Evolutionary conservation across 2,329 filamentous ascomycete species (phyloP).

Genomic region (Helminthosporium solani): DNA sequence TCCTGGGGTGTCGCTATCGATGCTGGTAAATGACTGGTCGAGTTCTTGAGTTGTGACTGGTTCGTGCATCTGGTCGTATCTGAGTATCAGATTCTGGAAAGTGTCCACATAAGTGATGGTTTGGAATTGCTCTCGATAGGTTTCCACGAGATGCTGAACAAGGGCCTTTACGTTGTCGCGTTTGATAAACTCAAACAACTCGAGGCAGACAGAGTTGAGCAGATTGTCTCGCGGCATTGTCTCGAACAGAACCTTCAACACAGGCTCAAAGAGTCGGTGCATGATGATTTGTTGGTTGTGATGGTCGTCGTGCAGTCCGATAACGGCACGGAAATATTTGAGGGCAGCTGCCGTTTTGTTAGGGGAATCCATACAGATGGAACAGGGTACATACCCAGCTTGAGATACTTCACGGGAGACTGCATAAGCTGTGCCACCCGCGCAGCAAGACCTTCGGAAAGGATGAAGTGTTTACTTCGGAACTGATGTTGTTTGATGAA

Average conservation of each 20-base stretch:
- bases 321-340: conserved; percentile 87
- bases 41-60: conserved; percentile 60
- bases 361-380: conserved; percentile 9
- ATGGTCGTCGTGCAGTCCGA: conserved; percentile 85
- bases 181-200: conserved; percentile 89
- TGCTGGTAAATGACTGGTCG: conserved; percentile 68
- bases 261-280: conserved; percentile 77
- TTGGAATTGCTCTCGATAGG: conserved; percentile 75
- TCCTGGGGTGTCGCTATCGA: conserved; percentile 56
- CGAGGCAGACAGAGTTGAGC: conserved; percentile 87
- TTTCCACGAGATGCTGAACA: conserved; percentile 79
- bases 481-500: conserved; percentile 88
- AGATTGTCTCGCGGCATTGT: conserved; percentile 92
- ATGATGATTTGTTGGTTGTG: conserved; percentile 83
- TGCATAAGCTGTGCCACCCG: conserved; percentile 79
- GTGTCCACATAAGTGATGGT: conserved; percentile 80
- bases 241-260: conserved; percentile 78
- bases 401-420: conserved; percentile 87
- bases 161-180: conserved; percentile 64
- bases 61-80: conserved; percentile 71
- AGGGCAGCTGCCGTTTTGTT: conserved; percentile 67
- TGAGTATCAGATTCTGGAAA: conserved; percentile 72
- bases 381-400: conserved; percentile 67
- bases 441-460: conserved; percentile 73
- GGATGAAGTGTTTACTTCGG: conserved; percentile 83